Conservation (phyloP, 2,329 filamentous ascomycete genomes). For the Nothophoma quercina region DNA sequence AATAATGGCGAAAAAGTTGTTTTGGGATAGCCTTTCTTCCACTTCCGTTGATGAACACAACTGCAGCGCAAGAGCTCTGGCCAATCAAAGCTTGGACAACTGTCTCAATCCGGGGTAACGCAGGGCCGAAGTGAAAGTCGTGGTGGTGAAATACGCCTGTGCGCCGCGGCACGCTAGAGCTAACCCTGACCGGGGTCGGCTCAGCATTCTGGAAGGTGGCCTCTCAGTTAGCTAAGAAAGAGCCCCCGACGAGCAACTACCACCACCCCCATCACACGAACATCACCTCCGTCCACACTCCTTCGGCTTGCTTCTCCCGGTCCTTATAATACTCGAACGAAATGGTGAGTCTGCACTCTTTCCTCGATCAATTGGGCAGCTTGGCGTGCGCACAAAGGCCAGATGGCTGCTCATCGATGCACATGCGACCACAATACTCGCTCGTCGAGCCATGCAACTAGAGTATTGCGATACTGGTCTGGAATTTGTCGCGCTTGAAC, state of each 20-base stretch:
- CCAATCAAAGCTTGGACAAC: conserved; percentile 5
- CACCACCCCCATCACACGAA: conserved; percentile 10
- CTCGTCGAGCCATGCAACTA: neutral
- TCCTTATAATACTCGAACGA: conserved; percentile 1
- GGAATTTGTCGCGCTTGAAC: neutral
- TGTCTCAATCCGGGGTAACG: conserved; percentile 14
- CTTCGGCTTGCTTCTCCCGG: conserved; percentile 13
- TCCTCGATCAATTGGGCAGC: conserved; percentile 2
- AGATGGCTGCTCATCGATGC: conserved; percentile 6
- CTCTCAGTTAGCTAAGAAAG: conserved; percentile 18
- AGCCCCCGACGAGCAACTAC: conserved; percentile 4
- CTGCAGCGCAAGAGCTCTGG: neutral
- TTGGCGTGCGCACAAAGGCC: conserved; percentile 7
- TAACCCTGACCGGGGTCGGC: conserved; percentile 10
- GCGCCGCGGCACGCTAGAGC: conserved; percentile 11
- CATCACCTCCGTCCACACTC: conserved; percentile 10
- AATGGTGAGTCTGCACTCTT: conserved; percentile 13
- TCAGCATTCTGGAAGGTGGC: conserved; percentile 18
- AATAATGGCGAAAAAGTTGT: conserved; percentile 42
- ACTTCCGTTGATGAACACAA: neutral
- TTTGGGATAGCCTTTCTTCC: conserved; percentile 13
- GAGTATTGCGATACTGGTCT: neutral
- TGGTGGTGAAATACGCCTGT: conserved; percentile 14
- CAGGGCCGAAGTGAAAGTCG: conserved; percentile 10
- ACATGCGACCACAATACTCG: conserved; percentile 1